A percentile compares a stretch with the other conserved stretches of the same genome.
Conservation (phyloP, 208 protist species). For the Perkinsela sp. region DNA sequence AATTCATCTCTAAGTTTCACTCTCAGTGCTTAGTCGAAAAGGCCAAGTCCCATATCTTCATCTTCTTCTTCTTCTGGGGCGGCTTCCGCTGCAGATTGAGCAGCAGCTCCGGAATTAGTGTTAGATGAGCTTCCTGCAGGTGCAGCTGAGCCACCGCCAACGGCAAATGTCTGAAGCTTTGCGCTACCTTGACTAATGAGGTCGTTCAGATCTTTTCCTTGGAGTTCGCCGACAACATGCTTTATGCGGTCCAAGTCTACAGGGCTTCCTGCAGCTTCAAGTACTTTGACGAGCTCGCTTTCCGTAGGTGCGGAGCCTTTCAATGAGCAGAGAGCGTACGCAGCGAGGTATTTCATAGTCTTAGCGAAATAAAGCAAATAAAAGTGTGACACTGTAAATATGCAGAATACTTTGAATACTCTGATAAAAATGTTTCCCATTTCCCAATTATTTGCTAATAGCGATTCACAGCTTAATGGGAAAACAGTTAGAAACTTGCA, state of each 20-base stretch:
- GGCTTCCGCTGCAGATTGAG: constrained; percentile 9
- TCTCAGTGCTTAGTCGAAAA: constrained; percentile 13
- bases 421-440: too few relatives aligned
- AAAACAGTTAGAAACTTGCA: too few relatives aligned
- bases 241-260: constrained; percentile 34
- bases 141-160: constrained; percentile 10
- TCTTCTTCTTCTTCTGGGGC: constrained; percentile 41
- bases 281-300: constrained; percentile 46
- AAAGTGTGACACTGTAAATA: too few relatives aligned
- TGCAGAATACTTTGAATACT: too few relatives aligned
- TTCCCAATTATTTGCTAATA: too few relatives aligned
- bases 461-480: too few relatives aligned
- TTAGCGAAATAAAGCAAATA: too few relatives aligned
- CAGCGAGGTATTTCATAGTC: constrained; percentile 57
- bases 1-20: neutral
- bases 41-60: constrained; percentile 60
- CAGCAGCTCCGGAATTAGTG: constrained; percentile 2
- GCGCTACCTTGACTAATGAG: constrained; percentile 31
- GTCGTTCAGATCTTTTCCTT: constrained; percentile 25
- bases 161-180: constrained; percentile 29
- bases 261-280: constrained; percentile 27
- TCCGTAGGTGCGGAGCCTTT: constrained; percentile 25
- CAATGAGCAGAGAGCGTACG: constrained; percentile 57
- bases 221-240: constrained; percentile 39
- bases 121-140: constrained; percentile 10